Evolutionary conservation across 2,329 filamentous ascomycete genomes (phyloP), one percentile per base, ranked within the genome.

Genomic region (Ceratocystis smalleyi): DNA sequence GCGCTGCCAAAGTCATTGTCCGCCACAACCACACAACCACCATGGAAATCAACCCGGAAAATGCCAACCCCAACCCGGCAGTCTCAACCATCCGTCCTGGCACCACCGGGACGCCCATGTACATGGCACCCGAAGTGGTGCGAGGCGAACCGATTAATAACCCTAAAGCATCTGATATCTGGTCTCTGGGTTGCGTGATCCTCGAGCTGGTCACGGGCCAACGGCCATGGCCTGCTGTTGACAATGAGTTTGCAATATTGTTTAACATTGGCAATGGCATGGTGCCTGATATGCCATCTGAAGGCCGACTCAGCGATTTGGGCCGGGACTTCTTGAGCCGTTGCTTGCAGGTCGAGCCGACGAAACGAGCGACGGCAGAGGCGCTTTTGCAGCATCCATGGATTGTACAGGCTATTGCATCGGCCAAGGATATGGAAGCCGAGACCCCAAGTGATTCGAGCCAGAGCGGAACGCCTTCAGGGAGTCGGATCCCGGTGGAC

Each of bases 231-330:
- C 90, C 91, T 30, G 90, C 87, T 68, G 84, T 97, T 59, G 94
- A 99, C 77, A 99, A 99, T 72, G 94, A 99, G 75, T 99, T 91
- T 91, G 94, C 94, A 51, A 97, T 99, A 77, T 99, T 99, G 94
- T 99, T 96, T 81, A 97, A 97, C 77, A 99, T 99, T 71, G 94
- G 94, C 1, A 92, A 96, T 73, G 94, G 94, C 68, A 95, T 96
- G 70, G 88, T 91, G 60, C 94, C 94, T 5, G 87, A 90, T 72
- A 79, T 96, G 64, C 94, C 94, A 1, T 80, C 83, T 0, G 73
- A 78, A 0, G 92, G 97, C 62, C 92, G 97, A 74, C 82, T 99
- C 68, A 94, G 88, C 71, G 82, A 86, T 0, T 76, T 83, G 64
- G 94, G 94, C 24, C 85, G 96, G 68, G 91, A 97, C 72, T 97